Percentiles rank a stretch among this genome's conserved stretches.
phyloP scores from a whole-genome alignment of 768 basidiomycete species.

The Trametes gibbosa region DNA sequence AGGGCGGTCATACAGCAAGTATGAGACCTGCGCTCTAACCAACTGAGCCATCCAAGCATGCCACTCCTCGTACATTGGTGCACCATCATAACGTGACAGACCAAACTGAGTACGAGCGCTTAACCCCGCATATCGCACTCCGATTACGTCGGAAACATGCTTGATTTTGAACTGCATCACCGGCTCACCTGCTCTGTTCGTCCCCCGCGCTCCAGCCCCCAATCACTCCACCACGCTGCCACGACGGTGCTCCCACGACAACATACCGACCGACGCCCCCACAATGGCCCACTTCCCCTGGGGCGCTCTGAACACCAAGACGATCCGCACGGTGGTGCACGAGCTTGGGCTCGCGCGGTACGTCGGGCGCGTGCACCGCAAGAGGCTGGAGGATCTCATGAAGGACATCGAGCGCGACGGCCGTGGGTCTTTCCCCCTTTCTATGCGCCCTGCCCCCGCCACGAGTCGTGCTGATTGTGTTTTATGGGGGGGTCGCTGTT shows the following conservation, averaged over 20 bases:
- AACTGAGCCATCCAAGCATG: slow-evolving; percentile 10
- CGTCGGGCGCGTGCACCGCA: slow-evolving; percentile 14
- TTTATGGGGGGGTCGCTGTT: too few relatives aligned
- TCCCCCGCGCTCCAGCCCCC: too few relatives aligned
- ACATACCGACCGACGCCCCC: too few relatives aligned
- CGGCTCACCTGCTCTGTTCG: too few relatives aligned
- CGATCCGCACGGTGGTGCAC: slow-evolving; percentile 23
- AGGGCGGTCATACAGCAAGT: not conserved
- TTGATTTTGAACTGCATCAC: too few relatives aligned
- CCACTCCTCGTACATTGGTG: too few relatives aligned
- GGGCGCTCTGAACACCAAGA: slow-evolving; percentile 25
- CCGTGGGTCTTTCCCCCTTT: slow-evolving; percentile 14
- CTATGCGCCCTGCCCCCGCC: not conserved
- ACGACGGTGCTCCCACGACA: too few relatives aligned
- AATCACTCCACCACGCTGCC: too few relatives aligned
- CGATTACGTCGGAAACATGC: not conserved
- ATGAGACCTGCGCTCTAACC: slow-evolving; percentile 14
- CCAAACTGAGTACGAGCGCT: too few relatives aligned
- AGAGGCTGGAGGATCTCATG: slow-evolving; percentile 24
- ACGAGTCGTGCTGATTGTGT: too few relatives aligned
- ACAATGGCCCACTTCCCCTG: slow-evolving; percentile 19
- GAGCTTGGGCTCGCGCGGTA: slow-evolving; percentile 24
- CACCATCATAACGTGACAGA: too few relatives aligned
- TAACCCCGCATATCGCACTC: not conserved
- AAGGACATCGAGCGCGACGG: slow-evolving; percentile 22